Evolutionary conservation across 805 yeast genomes (phyloP).

Genomic region (Clavispora fructus): DNA sequence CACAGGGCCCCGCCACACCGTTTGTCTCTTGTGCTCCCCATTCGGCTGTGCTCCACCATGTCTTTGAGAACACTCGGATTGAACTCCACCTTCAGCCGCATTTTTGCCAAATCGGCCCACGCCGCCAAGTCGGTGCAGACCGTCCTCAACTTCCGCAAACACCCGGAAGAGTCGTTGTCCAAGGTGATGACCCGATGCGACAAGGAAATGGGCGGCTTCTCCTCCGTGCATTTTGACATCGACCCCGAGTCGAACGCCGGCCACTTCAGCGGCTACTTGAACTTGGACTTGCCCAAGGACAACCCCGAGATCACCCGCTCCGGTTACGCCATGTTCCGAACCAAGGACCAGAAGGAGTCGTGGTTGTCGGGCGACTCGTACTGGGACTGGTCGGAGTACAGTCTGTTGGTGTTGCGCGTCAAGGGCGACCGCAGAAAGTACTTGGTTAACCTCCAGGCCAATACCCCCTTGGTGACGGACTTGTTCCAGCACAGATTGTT

Average conservation of each 20-base stretch:
- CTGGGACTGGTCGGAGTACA: constrained; percentile 69
- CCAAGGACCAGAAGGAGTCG: constrained; percentile 49
- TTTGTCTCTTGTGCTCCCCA: background rate
- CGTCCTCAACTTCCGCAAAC: constrained; percentile 54
- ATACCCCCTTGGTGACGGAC: constrained; percentile 72
- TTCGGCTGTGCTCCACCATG: constrained; percentile 17
- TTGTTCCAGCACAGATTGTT: constrained; percentile 78
- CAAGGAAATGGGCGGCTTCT: constrained; percentile 72
- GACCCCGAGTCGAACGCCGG: constrained; percentile 29
- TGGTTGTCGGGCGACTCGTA: constrained; percentile 36
- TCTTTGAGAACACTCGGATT: constrained; percentile 39
- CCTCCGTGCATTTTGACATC: constrained; percentile 52
- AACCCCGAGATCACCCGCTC: constrained; percentile 22
- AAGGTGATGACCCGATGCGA: constrained; percentile 62
- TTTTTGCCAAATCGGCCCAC: constrained; percentile 30
- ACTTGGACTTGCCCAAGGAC: constrained; percentile 43
- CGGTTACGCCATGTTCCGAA: constrained; percentile 84
- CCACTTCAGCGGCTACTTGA: constrained; percentile 54
- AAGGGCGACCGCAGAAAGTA: constrained; percentile 70
- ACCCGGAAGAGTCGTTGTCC: constrained; percentile 38
- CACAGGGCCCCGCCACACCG: background rate
- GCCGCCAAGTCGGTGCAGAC: constrained; percentile 29
- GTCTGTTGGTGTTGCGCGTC: constrained; percentile 63
- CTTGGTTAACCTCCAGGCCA: constrained; percentile 76
- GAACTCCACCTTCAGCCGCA: constrained; percentile 30